These are phyloP conservation scores for Apiospora sp. DNA, from an alignment of 2,329 filamentous ascomycete species.

Conservation along the genomic window DNA sequence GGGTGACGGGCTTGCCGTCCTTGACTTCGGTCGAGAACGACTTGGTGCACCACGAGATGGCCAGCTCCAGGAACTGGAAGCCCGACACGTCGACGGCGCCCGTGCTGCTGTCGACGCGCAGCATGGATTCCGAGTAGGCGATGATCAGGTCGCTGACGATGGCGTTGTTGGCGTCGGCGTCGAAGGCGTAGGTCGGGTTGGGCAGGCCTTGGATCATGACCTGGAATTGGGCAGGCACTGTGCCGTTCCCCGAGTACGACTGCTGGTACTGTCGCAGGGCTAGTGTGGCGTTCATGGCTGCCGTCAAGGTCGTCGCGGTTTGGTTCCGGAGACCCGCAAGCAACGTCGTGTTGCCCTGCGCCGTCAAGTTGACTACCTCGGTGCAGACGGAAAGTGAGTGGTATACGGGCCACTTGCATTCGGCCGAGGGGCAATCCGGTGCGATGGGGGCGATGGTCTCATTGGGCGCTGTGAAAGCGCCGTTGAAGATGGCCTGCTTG, in stretches of 20 bases:
- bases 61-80: neutral
- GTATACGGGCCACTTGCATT: conserved; percentile 16
- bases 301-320: neutral
- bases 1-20: neutral
- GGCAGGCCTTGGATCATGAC: conserved; percentile 2
- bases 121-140: neutral
- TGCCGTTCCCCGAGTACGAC: neutral
- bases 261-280: neutral
- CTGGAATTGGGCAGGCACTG: neutral
- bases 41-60: conserved; percentile 6
- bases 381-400: conserved; percentile 12
- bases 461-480: neutral
- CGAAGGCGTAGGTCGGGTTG: neutral
- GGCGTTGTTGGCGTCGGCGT: neutral
- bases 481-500: conserved; percentile 18
- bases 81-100: neutral
- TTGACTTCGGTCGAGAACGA: neutral
- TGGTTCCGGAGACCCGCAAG: neutral
- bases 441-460: neutral
- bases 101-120: neutral
- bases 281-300: neutral
- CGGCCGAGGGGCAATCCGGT: neutral
- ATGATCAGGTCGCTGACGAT: neutral
- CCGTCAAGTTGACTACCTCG: conserved; percentile 4
- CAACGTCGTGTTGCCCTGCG: neutral